Evolutionary conservation across 805 yeast genomes (phyloP).

Genomic region (Wickerhamiella kazuoi): DNA sequence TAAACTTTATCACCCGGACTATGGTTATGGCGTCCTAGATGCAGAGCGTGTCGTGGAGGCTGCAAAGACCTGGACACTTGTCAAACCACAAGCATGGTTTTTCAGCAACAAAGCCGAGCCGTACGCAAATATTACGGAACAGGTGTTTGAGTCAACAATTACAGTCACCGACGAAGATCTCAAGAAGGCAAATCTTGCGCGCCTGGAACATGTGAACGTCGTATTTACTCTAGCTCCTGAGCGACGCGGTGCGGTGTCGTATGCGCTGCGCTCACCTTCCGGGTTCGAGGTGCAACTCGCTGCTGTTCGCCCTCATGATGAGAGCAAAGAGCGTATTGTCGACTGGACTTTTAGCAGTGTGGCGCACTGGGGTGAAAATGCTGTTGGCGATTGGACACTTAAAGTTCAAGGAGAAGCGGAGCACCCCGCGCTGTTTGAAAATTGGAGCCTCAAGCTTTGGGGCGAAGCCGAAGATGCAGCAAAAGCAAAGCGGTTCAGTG

Average conservation of each 20-base stretch:
- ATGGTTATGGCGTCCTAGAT: conserved; percentile 86
- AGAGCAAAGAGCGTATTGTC: conserved; percentile 36
- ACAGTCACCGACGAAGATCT: conserved; percentile 34
- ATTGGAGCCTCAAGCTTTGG: conserved; percentile 67
- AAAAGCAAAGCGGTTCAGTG: conserved; percentile 35
- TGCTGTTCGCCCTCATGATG: conserved; percentile 43
- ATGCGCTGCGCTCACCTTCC: conserved; percentile 52
- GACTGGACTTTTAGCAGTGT: conserved; percentile 93
- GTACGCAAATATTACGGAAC: conserved; percentile 15
- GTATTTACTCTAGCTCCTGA: conserved; percentile 50
- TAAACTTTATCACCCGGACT: conserved; percentile 60
- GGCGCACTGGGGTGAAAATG: conserved; percentile 91
- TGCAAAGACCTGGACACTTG: conserved; percentile 62
- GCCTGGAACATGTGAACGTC: conserved; percentile 73
- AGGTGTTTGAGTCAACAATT: conserved; percentile 20
- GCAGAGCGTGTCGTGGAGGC: conserved; percentile 54
- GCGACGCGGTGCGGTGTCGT: conserved; percentile 51
- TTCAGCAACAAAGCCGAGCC: conserved; percentile 31
- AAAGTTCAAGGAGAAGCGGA: conserved; percentile 33
- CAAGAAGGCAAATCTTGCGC: conserved; percentile 39
- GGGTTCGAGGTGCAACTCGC: conserved; percentile 66
- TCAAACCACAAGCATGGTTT: conserved; percentile 84
- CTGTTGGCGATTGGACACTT: conserved; percentile 68
- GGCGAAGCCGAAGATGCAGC: conserved; percentile 59
- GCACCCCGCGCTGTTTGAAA: conserved; percentile 25